Conservation (phyloP, 2,329 filamentous ascomycete genomes). For the Aureobasidium namibiae region DNA sequence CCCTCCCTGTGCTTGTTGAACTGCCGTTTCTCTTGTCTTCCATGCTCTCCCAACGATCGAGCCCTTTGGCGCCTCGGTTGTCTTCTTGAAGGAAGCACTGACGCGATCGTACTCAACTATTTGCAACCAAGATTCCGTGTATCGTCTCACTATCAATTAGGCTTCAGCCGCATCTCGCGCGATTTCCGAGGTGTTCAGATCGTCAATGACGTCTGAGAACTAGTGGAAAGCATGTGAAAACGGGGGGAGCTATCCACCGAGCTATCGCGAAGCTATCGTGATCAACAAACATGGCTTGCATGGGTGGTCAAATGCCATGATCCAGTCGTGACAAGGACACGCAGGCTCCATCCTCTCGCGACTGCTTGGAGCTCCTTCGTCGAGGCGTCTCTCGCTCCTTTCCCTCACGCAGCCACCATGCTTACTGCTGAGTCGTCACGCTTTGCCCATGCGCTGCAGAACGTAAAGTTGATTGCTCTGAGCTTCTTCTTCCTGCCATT, state of each 20-base stretch:
- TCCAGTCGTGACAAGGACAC: conserved; percentile 3
- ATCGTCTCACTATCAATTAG: neutral
- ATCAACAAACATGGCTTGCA: conserved; percentile 3
- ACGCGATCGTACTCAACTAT: conserved; percentile 4
- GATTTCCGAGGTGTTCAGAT: neutral
- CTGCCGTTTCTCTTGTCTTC: neutral
- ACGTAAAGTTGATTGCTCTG: conserved; percentile 38
- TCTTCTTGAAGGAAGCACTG: conserved; percentile 8
- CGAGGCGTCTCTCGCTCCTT: neutral
- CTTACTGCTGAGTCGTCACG: conserved; percentile 27
- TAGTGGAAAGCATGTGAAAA: conserved; percentile 8
- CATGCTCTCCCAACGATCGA: conserved; percentile 5
- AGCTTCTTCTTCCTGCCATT: conserved; percentile 42
- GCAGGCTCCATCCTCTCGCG: neutral
- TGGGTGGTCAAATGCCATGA: neutral
- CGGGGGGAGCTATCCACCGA: conserved; percentile 7
- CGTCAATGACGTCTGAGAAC: conserved; percentile 3
- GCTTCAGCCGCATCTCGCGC: neutral
- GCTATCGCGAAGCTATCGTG: conserved; percentile 5
- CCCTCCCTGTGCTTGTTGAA: neutral
- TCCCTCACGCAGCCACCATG: conserved; percentile 18
- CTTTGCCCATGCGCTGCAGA: conserved; percentile 39
- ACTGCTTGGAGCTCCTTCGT: neutral
- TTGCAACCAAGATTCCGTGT: neutral
- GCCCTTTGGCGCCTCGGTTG: neutral